phyloP scores from a whole-genome alignment of 192 early-diverging fungal genomes.

The Backusella luteola region DNA sequence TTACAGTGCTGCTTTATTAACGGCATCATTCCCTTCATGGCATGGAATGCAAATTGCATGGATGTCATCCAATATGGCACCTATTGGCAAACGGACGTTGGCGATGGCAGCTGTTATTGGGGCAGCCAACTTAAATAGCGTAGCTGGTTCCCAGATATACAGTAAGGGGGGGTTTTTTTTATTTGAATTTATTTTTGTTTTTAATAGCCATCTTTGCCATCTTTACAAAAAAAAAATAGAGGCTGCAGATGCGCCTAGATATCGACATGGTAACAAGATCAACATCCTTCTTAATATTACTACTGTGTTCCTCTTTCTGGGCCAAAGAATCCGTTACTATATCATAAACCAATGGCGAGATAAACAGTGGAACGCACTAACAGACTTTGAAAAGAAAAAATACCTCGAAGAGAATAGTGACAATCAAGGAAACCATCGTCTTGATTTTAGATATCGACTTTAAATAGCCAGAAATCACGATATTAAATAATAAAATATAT shows the following conservation, averaged over 20 bases:
- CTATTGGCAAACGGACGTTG: constrained; percentile 18
- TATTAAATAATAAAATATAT: neutral
- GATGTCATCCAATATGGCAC: constrained; percentile 25
- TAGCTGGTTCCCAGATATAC: constrained; percentile 23
- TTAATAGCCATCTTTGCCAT: neutral
- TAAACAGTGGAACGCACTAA: neutral
- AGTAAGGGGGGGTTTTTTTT: constrained; percentile 8
- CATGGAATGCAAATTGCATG: constrained; percentile 27
- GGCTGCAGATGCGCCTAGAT: constrained; percentile 19
- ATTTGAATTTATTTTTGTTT: neutral
- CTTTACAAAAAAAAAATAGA: neutral
- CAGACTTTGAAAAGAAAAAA: neutral
- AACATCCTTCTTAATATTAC: neutral
- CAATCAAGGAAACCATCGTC: neutral
- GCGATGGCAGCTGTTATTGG: constrained; percentile 22
- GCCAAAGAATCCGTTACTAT: neutral
- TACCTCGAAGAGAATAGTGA: neutral
- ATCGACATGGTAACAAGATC: constrained; percentile 14
- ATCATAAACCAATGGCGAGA: neutral
- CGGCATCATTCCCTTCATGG: constrained; percentile 25
- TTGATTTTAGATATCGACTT: constrained; percentile 5
- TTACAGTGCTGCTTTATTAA: constrained; percentile 14
- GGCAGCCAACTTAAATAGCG: constrained; percentile 22
- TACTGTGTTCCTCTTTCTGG: neutral
- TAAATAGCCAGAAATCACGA: neutral